Conservation (phyloP, 2,329 filamentous ascomycete genomes). For the Calcarisporium arbuscula region DNA sequence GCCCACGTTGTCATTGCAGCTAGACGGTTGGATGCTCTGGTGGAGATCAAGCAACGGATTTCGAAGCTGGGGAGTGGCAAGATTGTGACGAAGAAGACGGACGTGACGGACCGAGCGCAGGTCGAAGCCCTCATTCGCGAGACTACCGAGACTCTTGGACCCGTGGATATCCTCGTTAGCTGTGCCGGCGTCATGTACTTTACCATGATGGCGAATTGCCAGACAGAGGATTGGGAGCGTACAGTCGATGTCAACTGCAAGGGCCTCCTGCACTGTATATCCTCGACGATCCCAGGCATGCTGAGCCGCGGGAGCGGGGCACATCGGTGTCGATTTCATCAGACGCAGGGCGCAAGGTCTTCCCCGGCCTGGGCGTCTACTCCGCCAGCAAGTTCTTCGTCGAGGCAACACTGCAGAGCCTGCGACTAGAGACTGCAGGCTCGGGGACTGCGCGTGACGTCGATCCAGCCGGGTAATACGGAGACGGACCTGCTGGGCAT, state of each 20-base stretch:
- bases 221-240: conserved; percentile 70
- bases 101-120: conserved; percentile 61
- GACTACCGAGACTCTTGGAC: conserved; percentile 57
- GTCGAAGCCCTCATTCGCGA: conserved; percentile 60
- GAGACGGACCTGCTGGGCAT: conserved; percentile 67
- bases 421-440: conserved; percentile 71
- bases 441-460: conserved; percentile 66
- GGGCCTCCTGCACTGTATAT: conserved; percentile 67
- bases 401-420: conserved; percentile 68
- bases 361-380: conserved; percentile 76
- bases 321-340: conserved; percentile 79
- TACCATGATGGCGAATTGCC: conserved; percentile 75
- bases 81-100: conserved; percentile 62
- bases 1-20: conserved; percentile 67
- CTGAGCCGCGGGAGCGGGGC: conserved; percentile 60
- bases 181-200: conserved; percentile 86
- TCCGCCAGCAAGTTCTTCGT: conserved; percentile 82
- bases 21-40: conserved; percentile 62
- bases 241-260: conserved; percentile 87
- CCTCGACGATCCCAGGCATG: conserved; percentile 65
- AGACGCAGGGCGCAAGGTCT: conserved; percentile 74
- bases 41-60: conserved; percentile 58
- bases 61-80: conserved; percentile 52
- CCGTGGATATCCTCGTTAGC: conserved; percentile 71
- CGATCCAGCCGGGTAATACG: conserved; percentile 72